Base-by-base conservation (phyloP, 805 yeast genomes). In the Vanderwaltozyma verrucispora region DNA sequence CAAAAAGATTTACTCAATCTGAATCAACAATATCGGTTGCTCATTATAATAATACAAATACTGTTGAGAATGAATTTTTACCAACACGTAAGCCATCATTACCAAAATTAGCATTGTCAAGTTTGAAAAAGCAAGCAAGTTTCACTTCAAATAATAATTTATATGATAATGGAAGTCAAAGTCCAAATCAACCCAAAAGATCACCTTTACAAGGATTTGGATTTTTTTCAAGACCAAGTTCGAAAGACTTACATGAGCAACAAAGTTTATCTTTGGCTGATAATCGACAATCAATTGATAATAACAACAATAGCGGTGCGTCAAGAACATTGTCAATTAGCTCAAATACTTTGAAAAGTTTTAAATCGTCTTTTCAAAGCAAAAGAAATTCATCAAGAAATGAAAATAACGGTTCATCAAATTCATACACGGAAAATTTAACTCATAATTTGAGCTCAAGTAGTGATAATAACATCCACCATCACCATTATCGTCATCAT, bases 331-430 rank as follows among this genome's bases (percentile, higher is more conserved):
- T 59, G 53, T 64, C 68, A 1, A 42, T 63, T 21, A 60, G 50
- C 34, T 51, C 67, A 0, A 48, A 57, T 1, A 46, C 64, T 15
- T 48, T 62, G 9, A 56, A 56, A 43, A 54, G 43, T 37, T 37
- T 56, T 20, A 53, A 59, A 32, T 55, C 46, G 42, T 54, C 53
- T 37, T 53, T 56, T 19, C 63, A 62, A 29, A 71, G 73, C 2
- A 54, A 75, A 33, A 59, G 67, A 12, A 61, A 63, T 31, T 71
- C 75, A 3, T 75, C 69, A 45, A 70, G 66, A 44, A 54, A 56
- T 28, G 73, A 70, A 18, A 7, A 6, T 7, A 7, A 21, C 9
- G 53, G 36, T 17, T 28, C 49, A 12, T 28, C 51, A 11, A 50
- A 51, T 31, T 49, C 59, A 30, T 66, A 45, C 10, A 20, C 35